A percentile compares a stretch with the other conserved stretches of the same genome.
These are phyloP conservation scores for Globisporangium takayamanum DNA, from an alignment of 352 stramenopile genomes.

Conservation along the genomic window DNA sequence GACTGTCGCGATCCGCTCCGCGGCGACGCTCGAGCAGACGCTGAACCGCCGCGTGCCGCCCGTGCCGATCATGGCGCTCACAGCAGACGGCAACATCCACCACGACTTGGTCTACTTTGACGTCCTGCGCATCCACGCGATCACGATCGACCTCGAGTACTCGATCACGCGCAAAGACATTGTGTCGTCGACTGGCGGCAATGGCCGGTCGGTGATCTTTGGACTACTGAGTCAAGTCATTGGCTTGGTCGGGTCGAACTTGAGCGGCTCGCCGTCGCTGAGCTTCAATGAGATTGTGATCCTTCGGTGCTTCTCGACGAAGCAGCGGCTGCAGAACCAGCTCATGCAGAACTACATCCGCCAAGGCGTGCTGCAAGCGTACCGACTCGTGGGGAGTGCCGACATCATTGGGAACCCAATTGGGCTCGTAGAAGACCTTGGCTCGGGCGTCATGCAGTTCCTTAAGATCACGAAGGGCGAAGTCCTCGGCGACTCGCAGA, in stretches of 20 bases:
- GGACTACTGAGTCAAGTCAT: slow-evolving; percentile 77
- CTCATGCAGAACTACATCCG: slow-evolving; percentile 80
- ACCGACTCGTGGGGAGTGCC: slow-evolving; percentile 74
- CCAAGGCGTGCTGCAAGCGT: slow-evolving; percentile 78
- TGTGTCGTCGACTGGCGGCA: slow-evolving; percentile 46
- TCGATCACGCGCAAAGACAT: slow-evolving; percentile 84
- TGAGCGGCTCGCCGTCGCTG: slow-evolving; percentile 77
- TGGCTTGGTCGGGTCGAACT: slow-evolving; percentile 75
- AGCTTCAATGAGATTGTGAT: slow-evolving; percentile 85
- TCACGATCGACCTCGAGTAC: slow-evolving; percentile 75
- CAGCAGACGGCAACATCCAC: slow-evolving; percentile 58
- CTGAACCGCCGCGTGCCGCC: slow-evolving; percentile 54
- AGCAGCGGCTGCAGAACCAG: slow-evolving; percentile 69
- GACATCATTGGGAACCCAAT: slow-evolving; percentile 87
- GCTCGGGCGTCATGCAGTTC: slow-evolving; percentile 82
- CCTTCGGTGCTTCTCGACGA: slow-evolving; percentile 76
- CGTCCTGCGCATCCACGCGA: slow-evolving; percentile 61
- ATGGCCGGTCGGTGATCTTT: slow-evolving; percentile 70
- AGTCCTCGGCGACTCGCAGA: slow-evolving; percentile 72
- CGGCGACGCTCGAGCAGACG: slow-evolving; percentile 51
- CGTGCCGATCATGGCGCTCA: slow-evolving; percentile 49
- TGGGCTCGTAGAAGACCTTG: slow-evolving; percentile 80
- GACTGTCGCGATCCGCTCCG: slow-evolving; percentile 48
- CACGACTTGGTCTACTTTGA: slow-evolving; percentile 83
- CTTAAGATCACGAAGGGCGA: slow-evolving; percentile 88